Percentiles rank a stretch among this genome's conserved stretches.
phyloP scores from a whole-genome alignment of 257 asterid genomes.

The Leonotis leonurus region DNA sequence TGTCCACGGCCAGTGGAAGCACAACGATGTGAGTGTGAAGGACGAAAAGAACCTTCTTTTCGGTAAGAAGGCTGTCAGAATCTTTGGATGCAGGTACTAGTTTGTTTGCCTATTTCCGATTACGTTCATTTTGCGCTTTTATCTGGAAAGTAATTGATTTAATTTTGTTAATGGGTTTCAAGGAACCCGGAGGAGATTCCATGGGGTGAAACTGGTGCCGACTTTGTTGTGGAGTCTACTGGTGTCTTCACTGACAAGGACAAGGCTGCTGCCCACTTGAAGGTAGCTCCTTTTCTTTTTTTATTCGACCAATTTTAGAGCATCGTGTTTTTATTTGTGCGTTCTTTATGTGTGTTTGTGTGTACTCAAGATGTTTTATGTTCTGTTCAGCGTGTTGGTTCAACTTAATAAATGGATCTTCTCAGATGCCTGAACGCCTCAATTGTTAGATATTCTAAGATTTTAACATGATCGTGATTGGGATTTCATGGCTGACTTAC shows the following conservation, averaged over 20 bases:
- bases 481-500: not conserved
- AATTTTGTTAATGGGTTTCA: not conserved
- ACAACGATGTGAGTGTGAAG: conserved; percentile 55
- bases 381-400: too few species aligned
- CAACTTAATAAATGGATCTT: not conserved
- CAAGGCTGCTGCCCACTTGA: conserved; percentile 79
- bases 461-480: not conserved
- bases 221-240: conserved; percentile 68
- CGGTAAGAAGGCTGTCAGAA: conserved; percentile 49
- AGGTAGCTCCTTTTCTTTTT: conserved; percentile 35
- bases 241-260: conserved; percentile 88
- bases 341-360: too few species aligned
- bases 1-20: conserved; percentile 84
- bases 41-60: conserved; percentile 77
- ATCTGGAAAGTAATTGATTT: not conserved
- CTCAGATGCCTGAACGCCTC: not conserved
- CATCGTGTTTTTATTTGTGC: too few species aligned
- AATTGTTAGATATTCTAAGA: not conserved
- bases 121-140: not conserved
- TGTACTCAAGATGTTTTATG: not conserved
- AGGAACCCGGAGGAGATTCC: conserved; percentile 89
- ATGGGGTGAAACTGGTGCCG: conserved; percentile 69
- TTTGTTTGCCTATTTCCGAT: not conserved
- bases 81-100: conserved; percentile 35
- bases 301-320: too few species aligned